Evolutionary conservation across 768 basidiomycete species (phyloP).

Genomic region (Podaxis sp.): DNA sequence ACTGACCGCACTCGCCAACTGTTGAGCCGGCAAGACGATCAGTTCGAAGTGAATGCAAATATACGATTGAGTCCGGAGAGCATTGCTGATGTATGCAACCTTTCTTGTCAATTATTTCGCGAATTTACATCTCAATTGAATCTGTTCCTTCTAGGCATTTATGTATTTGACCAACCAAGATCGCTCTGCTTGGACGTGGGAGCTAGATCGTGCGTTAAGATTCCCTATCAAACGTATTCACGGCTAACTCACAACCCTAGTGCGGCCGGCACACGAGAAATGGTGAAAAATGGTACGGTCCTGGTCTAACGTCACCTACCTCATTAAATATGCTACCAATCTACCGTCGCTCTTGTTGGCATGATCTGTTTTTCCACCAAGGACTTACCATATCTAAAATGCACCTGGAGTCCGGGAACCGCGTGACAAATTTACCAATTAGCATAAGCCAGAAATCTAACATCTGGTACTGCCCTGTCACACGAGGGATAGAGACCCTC

Average conservation of each 20-base stretch:
- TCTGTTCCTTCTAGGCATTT: constrained; percentile 44
- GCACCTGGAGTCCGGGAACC: no score
- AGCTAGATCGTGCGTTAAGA: constrained; percentile 65
- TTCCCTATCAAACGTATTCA: neutral
- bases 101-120: neutral
- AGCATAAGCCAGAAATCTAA: no score
- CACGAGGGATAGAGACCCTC: no score
- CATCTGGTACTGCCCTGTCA: no score
- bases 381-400: no score
- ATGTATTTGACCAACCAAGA: constrained; percentile 66
- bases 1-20: constrained; percentile 25
- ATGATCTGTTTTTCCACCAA: no score
- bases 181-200: constrained; percentile 74
- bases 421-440: no score
- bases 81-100: constrained; percentile 56
- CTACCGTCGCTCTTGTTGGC: no score
- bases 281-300: constrained; percentile 24
- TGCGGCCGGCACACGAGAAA: constrained; percentile 43
- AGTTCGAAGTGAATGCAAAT: constrained; percentile 42
- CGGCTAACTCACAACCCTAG: constrained; percentile 16
- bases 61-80: constrained; percentile 55
- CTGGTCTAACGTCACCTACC: neutral
- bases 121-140: neutral
- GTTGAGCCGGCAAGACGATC: constrained; percentile 21
- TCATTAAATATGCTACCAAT: neutral